These are phyloP conservation scores for Penicillium psychrosexuale DNA, from an alignment of 2,329 filamentous ascomycete genomes.

Conservation along the genomic window DNA sequence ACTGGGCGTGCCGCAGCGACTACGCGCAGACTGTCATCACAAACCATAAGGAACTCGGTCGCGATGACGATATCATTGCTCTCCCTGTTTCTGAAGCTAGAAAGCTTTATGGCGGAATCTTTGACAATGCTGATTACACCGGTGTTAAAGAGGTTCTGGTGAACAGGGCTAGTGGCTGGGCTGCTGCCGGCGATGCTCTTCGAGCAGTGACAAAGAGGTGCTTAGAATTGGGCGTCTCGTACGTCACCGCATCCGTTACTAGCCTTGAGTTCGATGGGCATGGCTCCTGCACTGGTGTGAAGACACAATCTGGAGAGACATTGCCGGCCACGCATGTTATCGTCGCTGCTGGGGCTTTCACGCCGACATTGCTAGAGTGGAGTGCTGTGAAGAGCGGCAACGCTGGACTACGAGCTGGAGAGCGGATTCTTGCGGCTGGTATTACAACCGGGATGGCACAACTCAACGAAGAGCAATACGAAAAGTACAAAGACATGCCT, in stretches of 20 bases:
- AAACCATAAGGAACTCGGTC: conserved; percentile 51
- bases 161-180: conserved; percentile 62
- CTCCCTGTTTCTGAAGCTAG: conserved; percentile 54
- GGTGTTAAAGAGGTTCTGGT: conserved; percentile 57
- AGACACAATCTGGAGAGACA: conserved; percentile 22
- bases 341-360: conserved; percentile 34
- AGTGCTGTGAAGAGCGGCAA: conserved; percentile 43
- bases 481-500: conserved; percentile 42
- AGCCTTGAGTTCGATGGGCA: conserved; percentile 48
- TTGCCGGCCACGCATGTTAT: conserved; percentile 29
- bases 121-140: conserved; percentile 59
- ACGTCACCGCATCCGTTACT: conserved; percentile 46
- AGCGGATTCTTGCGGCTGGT: conserved; percentile 48
- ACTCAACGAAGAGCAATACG: conserved; percentile 39
- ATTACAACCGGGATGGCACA: conserved; percentile 50
- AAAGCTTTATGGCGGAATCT: conserved; percentile 56
- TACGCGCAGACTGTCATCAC: conserved; percentile 50
- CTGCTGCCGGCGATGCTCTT: conserved; percentile 59
- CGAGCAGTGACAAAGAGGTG: conserved; percentile 53
- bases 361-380: conserved; percentile 40
- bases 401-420: conserved; percentile 50
- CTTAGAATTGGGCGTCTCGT: conserved; percentile 58
- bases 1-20: conserved; percentile 47
- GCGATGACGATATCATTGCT: conserved; percentile 46
- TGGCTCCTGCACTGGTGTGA: conserved; percentile 39